Conservation (phyloP, 2,329 filamentous ascomycete species). For the Neoarthrinium moseri region DNA sequence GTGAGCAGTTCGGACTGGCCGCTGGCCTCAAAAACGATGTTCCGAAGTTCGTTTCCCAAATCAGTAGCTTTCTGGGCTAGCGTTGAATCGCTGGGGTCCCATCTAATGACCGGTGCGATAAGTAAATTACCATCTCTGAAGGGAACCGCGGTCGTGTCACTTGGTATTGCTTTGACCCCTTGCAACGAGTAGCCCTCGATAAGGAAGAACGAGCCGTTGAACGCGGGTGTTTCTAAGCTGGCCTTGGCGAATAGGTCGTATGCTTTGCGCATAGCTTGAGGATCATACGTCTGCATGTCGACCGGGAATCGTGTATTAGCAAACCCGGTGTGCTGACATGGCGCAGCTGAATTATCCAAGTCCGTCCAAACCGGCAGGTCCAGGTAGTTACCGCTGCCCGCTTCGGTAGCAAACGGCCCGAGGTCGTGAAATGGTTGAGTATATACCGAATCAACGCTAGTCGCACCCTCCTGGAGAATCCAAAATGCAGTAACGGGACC, state of each 20-base stretch:
- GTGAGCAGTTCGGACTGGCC: conserved; percentile 31
- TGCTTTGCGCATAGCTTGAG: conserved; percentile 22
- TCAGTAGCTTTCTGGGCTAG: conserved; percentile 30
- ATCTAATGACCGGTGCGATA: conserved; percentile 34
- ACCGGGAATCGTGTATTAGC: conserved; percentile 43
- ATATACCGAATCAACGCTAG: conserved; percentile 36
- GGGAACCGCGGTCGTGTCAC: conserved; percentile 40
- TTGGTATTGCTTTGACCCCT: conserved; percentile 38
- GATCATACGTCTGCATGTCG: conserved; percentile 38
- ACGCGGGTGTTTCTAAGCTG: conserved; percentile 23
- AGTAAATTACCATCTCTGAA: conserved; percentile 44
- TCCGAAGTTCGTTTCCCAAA: conserved; percentile 36
- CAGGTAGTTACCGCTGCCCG: conserved; percentile 38
- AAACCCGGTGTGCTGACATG: conserved; percentile 40
- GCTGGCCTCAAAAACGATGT: conserved; percentile 33
- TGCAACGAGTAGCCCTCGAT: conserved; percentile 53
- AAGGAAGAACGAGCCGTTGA: conserved; percentile 47
- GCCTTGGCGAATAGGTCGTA: conserved; percentile 32
- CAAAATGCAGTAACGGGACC: conserved; percentile 40
- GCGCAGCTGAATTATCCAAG: conserved; percentile 31
- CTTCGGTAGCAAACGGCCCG: conserved; percentile 28
- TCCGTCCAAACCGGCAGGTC: conserved; percentile 44
- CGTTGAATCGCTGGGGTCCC: conserved; percentile 27
- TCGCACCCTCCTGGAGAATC: conserved; percentile 42
- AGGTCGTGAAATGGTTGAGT: conserved; percentile 41